A percentile compares a stretch with the other conserved stretches of the same genome.
Evolutionary conservation across 805 yeast species (phyloP).

Genomic region (Wickerhamiella allomyrinae): DNA sequence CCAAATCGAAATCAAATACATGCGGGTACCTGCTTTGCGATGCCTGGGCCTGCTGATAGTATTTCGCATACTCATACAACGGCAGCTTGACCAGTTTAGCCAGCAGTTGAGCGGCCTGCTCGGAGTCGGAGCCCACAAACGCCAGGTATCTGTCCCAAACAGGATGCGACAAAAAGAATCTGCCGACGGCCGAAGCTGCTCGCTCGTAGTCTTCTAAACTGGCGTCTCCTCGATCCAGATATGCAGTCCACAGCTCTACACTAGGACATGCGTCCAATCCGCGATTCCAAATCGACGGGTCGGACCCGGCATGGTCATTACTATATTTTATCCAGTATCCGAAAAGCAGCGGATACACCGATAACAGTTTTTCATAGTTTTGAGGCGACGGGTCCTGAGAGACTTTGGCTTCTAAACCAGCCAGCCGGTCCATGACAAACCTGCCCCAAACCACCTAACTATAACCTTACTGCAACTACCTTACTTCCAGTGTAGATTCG

Average conservation of each 20-base stretch:
- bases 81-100: constrained; percentile 35
- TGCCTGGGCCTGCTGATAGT: constrained; percentile 32
- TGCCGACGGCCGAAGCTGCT: constrained; percentile 43
- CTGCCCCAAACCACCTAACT: too few species aligned
- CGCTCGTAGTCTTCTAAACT: constrained; percentile 27
- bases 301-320: constrained; percentile 8
- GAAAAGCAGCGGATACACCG: constrained; percentile 27
- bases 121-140: constrained; percentile 36
- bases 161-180: constrained; percentile 59
- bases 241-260: constrained; percentile 24
- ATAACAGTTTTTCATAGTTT: constrained; percentile 19
- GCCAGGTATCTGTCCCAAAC: constrained; percentile 69
- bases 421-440: neutral
- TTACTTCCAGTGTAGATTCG: too few species aligned
- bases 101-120: constrained; percentile 29
- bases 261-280: constrained; percentile 22
- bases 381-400: constrained; percentile 1
- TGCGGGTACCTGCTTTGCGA: constrained; percentile 3
- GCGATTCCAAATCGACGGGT: constrained; percentile 10
- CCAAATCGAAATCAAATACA: constrained; percentile 3
- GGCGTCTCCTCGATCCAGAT: constrained; percentile 23
- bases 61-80: constrained; percentile 75
- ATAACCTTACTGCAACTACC: too few species aligned
- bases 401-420: neutral
- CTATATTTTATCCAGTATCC: constrained; percentile 32